phyloP scores from a whole-genome alignment of 352 stramenopile species.

The Globisporangium megalacanthum region DNA sequence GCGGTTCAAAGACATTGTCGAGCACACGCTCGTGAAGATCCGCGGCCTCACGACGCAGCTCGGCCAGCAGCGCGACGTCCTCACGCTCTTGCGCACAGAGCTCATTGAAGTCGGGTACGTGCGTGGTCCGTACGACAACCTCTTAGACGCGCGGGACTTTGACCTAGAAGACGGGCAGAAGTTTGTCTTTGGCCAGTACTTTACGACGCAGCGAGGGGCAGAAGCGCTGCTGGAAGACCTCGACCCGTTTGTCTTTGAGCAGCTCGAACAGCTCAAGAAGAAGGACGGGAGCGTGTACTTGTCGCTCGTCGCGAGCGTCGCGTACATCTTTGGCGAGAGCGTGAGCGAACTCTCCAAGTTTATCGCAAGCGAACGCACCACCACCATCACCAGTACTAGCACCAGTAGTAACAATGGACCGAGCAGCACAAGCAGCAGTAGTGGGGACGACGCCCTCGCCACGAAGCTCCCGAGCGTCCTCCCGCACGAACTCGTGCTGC shows the following conservation, averaged over 20 bases:
- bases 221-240: slow-evolving; percentile 12
- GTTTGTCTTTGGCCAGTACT: slow-evolving; percentile 13
- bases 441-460: neutral
- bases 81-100: slow-evolving; percentile 6
- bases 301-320: slow-evolving; percentile 7
- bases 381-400: no score
- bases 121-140: slow-evolving; percentile 8
- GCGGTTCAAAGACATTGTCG: slow-evolving; percentile 11
- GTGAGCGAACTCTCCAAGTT: slow-evolving; percentile 10
- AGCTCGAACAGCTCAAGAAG: slow-evolving; percentile 6
- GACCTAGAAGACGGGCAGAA: slow-evolving; percentile 3
- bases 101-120: slow-evolving; percentile 15
- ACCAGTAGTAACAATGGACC: neutral
- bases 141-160: slow-evolving; percentile 6
- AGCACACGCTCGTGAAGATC: slow-evolving; percentile 5
- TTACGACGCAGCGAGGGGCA: slow-evolving; percentile 5
- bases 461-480: slow-evolving; percentile 9
- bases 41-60: slow-evolving; percentile 7
- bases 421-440: neutral
- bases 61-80: slow-evolving; percentile 7
- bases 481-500: slow-evolving; percentile 16
- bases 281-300: neutral
- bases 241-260: slow-evolving; percentile 14
- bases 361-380: neutral
- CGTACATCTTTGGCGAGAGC: slow-evolving; percentile 13